These are phyloP conservation scores for Colletotrichum sp. DNA, from an alignment of 2,329 filamentous ascomycete genomes.

Conservation along the genomic window DNA sequence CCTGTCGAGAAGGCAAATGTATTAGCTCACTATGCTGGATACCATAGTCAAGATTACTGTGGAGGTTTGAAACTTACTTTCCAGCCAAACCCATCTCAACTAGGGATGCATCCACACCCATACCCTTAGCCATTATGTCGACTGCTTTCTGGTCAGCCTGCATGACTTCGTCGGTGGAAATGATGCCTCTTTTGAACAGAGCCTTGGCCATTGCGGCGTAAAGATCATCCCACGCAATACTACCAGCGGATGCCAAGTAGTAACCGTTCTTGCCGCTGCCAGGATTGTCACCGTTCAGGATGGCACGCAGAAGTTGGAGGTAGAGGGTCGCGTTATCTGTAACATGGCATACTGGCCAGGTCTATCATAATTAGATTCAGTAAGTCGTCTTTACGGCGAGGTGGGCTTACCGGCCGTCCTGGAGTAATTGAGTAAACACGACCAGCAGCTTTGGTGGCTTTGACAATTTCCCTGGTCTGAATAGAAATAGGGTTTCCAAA, in stretches of 20 bases:
- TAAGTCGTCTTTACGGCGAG: fast-evolving
- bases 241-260: conserved; percentile 55
- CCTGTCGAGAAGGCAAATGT: background rate
- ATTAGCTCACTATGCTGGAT: background rate
- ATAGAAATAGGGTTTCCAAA: background rate
- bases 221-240: conserved; percentile 54
- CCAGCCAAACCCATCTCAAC: conserved; percentile 43
- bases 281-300: conserved; percentile 41
- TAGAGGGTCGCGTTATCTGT: conserved; percentile 52
- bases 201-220: conserved; percentile 49
- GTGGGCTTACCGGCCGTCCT: background rate
- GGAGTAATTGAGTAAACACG: background rate
- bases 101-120: conserved; percentile 32
- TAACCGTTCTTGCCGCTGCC: conserved; percentile 50
- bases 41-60: background rate
- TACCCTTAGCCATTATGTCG: conserved; percentile 43
- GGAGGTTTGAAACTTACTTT: conserved; percentile 32
- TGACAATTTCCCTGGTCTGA: background rate
- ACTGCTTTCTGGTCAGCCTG: conserved; percentile 39
- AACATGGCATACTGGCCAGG: conserved; percentile 60
- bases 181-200: conserved; percentile 41
- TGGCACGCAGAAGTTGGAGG: conserved; percentile 46
- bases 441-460: background rate
- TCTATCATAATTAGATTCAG: conserved; percentile 26
- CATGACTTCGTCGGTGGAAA: conserved; percentile 41